Evolutionary conservation across 139 green algal genomes (phyloP), one percentile per base, ranked within the genome.

Genomic region (Chlamydomonas asymmetrica): DNA sequence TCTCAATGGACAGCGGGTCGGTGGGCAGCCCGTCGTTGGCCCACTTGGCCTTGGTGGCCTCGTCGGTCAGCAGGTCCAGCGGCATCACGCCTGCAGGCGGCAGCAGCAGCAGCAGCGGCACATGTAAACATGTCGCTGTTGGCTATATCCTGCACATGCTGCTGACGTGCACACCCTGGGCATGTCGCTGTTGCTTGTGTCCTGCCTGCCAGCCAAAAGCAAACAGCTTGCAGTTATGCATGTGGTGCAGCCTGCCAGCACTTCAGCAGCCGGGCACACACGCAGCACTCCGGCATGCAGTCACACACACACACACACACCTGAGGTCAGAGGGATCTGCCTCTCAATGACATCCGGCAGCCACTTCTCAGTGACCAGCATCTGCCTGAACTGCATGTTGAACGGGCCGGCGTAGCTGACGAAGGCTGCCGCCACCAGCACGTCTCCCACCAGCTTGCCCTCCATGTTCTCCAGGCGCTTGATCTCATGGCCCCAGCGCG

Each of bases 381-480:
- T 50, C 48, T 83, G 50, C 6, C 94, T 79, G 81, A 95, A 92
- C 27, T 80, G 73, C 73, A 92, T 92, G 78, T 92, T 94, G 87
- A 98, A 98, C 7, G 93, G 88, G 0, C 90, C 91, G 5, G 89
- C 91, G 75, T 98, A 98, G 3, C 84, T 90, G 6, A 97, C 91
- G 85, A 98, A 98, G 3, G 90, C 80, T 7, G 92, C 76, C 2
- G 90, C 83, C 31, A 98, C 79, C 54, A 97, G 80, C 32, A 90
- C 89, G 65, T 97, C 90, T n/a, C 94, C 94, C 49, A 89, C 80
- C 54, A 89, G 74, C 63, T 83, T 84, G 31, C 74, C 78, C 78
- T 90, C 83, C 32, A 83, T 52, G 1, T 45, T 45, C 18, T 91
- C 78, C 77, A 97, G 90, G 31, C 88, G 63, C 40, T 84, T 72